Base-by-base conservation (phyloP, 129 eudicot species). In the Centrapalus pauciflorus region DNA sequence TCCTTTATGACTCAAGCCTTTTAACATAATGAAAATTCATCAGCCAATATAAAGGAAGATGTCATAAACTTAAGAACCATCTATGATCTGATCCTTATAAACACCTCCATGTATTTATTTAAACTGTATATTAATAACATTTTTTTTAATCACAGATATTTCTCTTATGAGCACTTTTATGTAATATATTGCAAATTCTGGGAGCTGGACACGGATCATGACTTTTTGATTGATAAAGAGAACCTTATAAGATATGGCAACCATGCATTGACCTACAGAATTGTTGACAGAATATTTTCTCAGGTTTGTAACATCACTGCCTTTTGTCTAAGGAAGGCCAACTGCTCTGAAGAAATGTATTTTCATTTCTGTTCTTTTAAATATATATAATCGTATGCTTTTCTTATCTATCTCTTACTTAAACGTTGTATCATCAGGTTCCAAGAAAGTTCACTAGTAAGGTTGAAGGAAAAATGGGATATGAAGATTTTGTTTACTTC, bases 151-250 rank as follows among this genome's bases (percentile, higher is more conserved):
- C 14, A 10, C 75, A 88, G 96, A 78, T 88, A 82, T 78, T 88
- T 88, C 83, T 88, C 96, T 2, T 87, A 87, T 69, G 95, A 87
- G 52, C 95, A 87, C 76, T 87, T 87, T 60, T 87, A 87, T 29
- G 95, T 87, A 61, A 87, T 87, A 82, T 87, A 87, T 66, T 87
- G 95, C 88, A 87, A 87, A 74, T 87, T 87, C 71, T 87, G 95
- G 95, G 95, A 87, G 84, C 84, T 87, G 73, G 95, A 87, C 43
- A 81, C 95, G 0, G 95, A 87, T 65, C 95, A 87, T 72, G 95
- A 87, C 70, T 84, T 87, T 63, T 72, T 87, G 74, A 87, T 87
- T 55, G 95, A 87, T 60, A 87, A 87, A 75, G 95, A 87, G 79
- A 84, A 87, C 52, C 90, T 87, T 46, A 81, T 87, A 52, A 79